Conservation (phyloP, 2,329 filamentous ascomycete species). For the Trichoderma oligosporum region DNA sequence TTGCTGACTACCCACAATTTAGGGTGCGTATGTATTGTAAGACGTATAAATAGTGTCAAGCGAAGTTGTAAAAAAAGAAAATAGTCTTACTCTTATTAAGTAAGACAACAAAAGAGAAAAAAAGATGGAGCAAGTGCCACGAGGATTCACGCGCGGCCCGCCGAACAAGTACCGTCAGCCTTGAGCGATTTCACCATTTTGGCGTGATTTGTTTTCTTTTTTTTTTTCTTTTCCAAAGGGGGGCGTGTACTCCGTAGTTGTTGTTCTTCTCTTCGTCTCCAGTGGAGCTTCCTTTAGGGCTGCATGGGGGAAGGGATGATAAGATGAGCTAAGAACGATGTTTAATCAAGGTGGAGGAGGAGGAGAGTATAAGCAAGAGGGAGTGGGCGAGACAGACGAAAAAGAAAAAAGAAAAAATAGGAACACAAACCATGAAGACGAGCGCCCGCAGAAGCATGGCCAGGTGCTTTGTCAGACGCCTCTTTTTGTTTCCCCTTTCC, state of each 20-base stretch:
- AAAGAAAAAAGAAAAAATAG: not conserved
- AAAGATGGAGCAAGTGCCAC: slow-evolving; percentile 13
- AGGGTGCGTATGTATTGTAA: too few species aligned
- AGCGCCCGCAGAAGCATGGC: slow-evolving; percentile 5
- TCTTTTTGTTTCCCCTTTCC: not conserved
- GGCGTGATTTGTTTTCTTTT: not conserved
- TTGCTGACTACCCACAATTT: slow-evolving; percentile 8
- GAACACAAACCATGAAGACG: not conserved
- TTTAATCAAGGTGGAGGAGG: not conserved
- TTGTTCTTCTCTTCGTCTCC: not conserved
- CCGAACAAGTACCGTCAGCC: slow-evolving; percentile 12
- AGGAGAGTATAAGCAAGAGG: not conserved
- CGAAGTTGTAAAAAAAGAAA: not conserved
- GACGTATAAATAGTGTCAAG: too few species aligned
- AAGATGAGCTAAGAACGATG: slow-evolving; percentile 13
- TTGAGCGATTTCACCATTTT: slow-evolving; percentile 7
- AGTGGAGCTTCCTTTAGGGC: slow-evolving; percentile 16
- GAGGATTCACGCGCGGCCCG: slow-evolving; percentile 17
- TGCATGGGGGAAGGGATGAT: slow-evolving; percentile 12
- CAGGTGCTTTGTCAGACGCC: slow-evolving; percentile 9
- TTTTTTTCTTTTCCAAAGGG: not conserved
- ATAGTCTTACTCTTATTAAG: too few species aligned
- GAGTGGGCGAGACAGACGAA: not conserved
- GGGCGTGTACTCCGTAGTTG: not conserved
- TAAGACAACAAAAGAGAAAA: too few species aligned